Evolutionary conservation across 805 yeast genomes (phyloP).

Genomic region (Metschnikowia cubensis): DNA sequence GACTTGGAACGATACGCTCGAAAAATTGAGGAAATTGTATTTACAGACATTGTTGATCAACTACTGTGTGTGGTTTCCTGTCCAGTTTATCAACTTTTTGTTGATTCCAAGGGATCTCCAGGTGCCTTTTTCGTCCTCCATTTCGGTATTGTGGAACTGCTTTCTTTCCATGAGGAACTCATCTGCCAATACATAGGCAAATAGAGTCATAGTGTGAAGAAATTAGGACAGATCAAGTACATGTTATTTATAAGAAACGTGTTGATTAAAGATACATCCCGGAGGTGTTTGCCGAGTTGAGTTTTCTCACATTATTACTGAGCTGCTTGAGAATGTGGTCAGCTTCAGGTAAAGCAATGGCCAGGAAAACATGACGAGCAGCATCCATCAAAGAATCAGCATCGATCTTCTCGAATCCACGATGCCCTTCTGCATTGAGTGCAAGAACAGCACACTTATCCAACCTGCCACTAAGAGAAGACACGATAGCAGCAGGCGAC

Average conservation of each 20-base stretch:
- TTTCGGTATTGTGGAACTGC: slow-evolving; percentile 94
- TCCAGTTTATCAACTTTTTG: slow-evolving; percentile 70
- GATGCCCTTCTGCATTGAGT: slow-evolving; percentile 59
- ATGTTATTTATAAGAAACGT: no score
- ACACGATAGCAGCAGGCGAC: slow-evolving; percentile 44
- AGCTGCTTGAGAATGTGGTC: slow-evolving; percentile 13
- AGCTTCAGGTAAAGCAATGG: slow-evolving; percentile 4
- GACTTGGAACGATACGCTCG: slow-evolving; percentile 55
- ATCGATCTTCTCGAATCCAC: slow-evolving; percentile 54
- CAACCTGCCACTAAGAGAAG: slow-evolving; percentile 16
- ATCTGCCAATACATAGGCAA: not conserved
- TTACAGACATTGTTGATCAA: slow-evolving; percentile 64
- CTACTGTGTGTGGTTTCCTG: slow-evolving; percentile 78
- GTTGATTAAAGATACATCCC: slow-evolving; percentile 22
- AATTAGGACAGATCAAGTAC: not conserved
- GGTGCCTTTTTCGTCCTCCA: slow-evolving; percentile 82
- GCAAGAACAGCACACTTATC: slow-evolving; percentile 20
- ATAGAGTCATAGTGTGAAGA: not conserved
- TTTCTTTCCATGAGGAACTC: slow-evolving; percentile 76
- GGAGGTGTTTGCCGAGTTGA: slow-evolving; percentile 23
- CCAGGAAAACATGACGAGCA: slow-evolving; percentile 7
- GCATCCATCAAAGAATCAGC: slow-evolving; percentile 39
- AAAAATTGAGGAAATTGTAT: slow-evolving; percentile 63
- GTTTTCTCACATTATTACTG: slow-evolving; percentile 21
- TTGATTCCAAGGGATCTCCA: slow-evolving; percentile 69